These are phyloP conservation scores for Smallanthus sonchifolius DNA, from an alignment of 129 eudicot species.

Conservation along the genomic window DNA sequence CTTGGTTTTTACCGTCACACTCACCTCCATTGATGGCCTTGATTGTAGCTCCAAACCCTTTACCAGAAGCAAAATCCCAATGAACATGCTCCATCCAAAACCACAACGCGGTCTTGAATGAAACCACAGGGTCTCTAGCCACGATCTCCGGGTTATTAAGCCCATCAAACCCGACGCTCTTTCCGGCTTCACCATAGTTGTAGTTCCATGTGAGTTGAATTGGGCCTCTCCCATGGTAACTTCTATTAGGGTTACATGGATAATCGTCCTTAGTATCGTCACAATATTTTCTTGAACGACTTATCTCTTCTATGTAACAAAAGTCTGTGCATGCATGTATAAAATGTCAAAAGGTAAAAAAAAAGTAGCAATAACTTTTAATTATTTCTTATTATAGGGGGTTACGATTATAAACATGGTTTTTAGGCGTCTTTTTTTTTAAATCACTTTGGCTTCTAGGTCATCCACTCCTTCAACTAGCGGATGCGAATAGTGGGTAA, in stretches of 20 bases:
- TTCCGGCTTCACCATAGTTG: conserved; percentile 31
- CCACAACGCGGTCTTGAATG: conserved; percentile 32
- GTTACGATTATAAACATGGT: no score
- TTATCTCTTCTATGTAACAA: conserved; percentile 22
- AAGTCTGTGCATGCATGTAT: conserved; percentile 15
- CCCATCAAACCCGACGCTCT: conserved; percentile 26
- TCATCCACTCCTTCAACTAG: no score
- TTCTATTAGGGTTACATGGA: conserved; percentile 20
- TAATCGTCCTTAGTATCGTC: conserved; percentile 1
- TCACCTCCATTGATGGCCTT: no score
- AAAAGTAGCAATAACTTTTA: no score
- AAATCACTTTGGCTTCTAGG: no score
- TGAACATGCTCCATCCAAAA: conserved; percentile 30
- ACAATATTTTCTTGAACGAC: conserved; percentile 15
- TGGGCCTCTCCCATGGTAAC: conserved; percentile 29
- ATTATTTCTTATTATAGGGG: no score
- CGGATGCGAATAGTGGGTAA: no score
- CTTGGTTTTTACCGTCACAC: no score
- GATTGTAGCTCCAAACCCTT: not conserved
- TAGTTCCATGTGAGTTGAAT: conserved; percentile 31
- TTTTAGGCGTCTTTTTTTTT: no score
- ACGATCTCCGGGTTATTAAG: conserved; percentile 25
- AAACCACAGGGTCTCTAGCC: conserved; percentile 18
- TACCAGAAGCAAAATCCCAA: conserved; percentile 21
- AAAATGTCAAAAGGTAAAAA: not conserved